Conservation (phyloP, 106 monocot genomes). For the Acanthochlamys bracteata region DNA sequence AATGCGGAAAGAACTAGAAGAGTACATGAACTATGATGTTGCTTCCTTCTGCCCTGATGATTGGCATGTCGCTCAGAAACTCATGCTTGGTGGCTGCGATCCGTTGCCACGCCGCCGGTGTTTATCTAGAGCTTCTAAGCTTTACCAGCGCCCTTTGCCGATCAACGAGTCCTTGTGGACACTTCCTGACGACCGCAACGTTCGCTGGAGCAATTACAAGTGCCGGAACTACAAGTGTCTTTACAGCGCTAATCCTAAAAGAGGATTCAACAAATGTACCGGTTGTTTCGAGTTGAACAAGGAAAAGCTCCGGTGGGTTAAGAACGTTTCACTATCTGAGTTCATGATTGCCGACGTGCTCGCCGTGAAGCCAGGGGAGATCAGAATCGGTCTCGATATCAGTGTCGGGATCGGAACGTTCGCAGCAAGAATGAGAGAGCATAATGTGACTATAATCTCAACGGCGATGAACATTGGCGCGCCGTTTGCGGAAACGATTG, state of each 20-base stretch:
- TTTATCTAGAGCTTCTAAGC: constrained; percentile 53
- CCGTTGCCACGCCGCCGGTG: constrained; percentile 71
- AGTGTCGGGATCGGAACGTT: constrained; percentile 72
- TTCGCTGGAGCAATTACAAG: constrained; percentile 64
- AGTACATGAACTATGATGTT: constrained; percentile 81
- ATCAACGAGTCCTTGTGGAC: constrained; percentile 65
- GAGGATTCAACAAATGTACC: constrained; percentile 61
- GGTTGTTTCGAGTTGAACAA: constrained; percentile 76
- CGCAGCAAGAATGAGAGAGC: constrained; percentile 81
- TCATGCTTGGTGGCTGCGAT: constrained; percentile 76
- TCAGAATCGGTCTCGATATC: constrained; percentile 68
- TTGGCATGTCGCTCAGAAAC: constrained; percentile 54
- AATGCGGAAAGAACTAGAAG: constrained; percentile 65
- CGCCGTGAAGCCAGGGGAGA: constrained; percentile 56
- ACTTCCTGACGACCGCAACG: constrained; percentile 57
- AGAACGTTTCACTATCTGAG: constrained; percentile 32
- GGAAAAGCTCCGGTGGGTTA: constrained; percentile 66
- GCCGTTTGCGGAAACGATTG: constrained; percentile 74
- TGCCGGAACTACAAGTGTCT: constrained; percentile 67
- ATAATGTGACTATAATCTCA: constrained; percentile 71
- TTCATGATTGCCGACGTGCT: constrained; percentile 58
- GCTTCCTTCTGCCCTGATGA: constrained; percentile 73
- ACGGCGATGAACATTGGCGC: constrained; percentile 69
- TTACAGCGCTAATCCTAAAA: constrained; percentile 26
- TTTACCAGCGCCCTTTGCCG: constrained; percentile 44